Evolutionary conservation across 2,329 filamentous ascomycete genomes (phyloP).

Genomic region (Aspergillus ibericus): DNA sequence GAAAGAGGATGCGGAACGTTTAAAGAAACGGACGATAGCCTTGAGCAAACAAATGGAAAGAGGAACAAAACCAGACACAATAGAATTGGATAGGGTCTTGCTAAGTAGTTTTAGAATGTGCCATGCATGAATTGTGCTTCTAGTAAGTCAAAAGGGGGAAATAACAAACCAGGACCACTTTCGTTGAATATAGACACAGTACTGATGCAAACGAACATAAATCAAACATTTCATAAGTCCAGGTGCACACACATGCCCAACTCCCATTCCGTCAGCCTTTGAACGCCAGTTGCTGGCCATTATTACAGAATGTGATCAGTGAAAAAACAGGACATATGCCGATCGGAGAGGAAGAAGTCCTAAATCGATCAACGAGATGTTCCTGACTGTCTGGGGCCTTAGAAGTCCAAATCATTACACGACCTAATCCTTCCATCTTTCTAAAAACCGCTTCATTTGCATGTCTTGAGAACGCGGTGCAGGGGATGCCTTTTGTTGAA

Average conservation of each 20-base stretch:
- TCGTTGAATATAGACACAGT: not conserved
- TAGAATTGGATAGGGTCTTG: not conserved
- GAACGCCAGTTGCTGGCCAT: not conserved
- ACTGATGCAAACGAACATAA: not conserved
- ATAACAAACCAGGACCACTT: not conserved
- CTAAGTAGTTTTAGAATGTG: not conserved
- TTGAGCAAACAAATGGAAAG: not conserved
- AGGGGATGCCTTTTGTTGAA: conserved; percentile 53
- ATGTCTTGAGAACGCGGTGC: conserved; percentile 52
- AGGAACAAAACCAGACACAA: not conserved
- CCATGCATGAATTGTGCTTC: not conserved
- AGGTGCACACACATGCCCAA: not conserved
- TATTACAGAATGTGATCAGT: not conserved
- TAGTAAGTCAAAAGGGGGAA: not conserved
- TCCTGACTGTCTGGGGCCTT: not conserved
- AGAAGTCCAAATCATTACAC: not conserved
- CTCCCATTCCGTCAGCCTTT: not conserved
- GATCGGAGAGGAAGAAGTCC: not conserved
- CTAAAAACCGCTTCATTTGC: conserved; percentile 57
- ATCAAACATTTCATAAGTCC: not conserved
- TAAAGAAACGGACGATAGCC: not conserved
- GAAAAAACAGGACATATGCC: not conserved
- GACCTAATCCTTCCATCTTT: conserved; percentile 59
- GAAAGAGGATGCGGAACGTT: not conserved
- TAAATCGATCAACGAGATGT: not conserved